Base-by-base conservation (phyloP, 495 filamentous ascomycete species). In the Trichocladium antarcticum region DNA sequence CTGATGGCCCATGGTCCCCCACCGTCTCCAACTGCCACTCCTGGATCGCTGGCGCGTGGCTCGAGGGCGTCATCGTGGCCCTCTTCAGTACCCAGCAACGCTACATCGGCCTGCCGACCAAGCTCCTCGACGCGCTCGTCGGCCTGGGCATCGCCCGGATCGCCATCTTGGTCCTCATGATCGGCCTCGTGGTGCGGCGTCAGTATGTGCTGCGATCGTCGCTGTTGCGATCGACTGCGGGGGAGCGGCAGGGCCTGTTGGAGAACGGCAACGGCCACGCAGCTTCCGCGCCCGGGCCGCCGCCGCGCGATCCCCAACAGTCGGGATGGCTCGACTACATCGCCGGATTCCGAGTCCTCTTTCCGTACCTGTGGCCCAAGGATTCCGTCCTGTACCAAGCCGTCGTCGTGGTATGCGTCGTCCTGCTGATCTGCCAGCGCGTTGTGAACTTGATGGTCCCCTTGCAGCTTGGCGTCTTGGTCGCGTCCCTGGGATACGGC, bases 1-100 rank as follows among this genome's bases (percentile, higher is more conserved):
- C 61, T 15, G 63, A 66, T 51, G 61, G 63, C 15, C 63, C 63
- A 15, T 66, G 61, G 61, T 51, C 52, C 0, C 63, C 63, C 7
- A 57, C 58, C 5, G 52, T 45, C 10, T 48, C 60, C 20, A 54
- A 64, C 31, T 54, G 56, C 36, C 49, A 55, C 32, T 48, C 63
- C 6, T 66, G 63, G 63, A 51, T 60, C 19, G 31, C 54, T 20
- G 59, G 47, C 31, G 27, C 58, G 7, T 31, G 55, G 16, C 21
- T 62, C 39, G 63, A 66, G 53, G 48, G 41, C 9, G 49, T 64
- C 36, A 52, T 66, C 12, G 56, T 52, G 22, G 54, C 55, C n/a
- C 37, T 61, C 42, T 61, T 63, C 29, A 7, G 46, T 22, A 47
- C 46, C 21, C 47, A 61, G 44, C 45, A 54, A 31, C 45, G 34